Evolutionary conservation across 2,329 filamentous ascomycete genomes (phyloP), one percentile per base, ranked within the genome.

Genomic region (Microsporum canis): DNA sequence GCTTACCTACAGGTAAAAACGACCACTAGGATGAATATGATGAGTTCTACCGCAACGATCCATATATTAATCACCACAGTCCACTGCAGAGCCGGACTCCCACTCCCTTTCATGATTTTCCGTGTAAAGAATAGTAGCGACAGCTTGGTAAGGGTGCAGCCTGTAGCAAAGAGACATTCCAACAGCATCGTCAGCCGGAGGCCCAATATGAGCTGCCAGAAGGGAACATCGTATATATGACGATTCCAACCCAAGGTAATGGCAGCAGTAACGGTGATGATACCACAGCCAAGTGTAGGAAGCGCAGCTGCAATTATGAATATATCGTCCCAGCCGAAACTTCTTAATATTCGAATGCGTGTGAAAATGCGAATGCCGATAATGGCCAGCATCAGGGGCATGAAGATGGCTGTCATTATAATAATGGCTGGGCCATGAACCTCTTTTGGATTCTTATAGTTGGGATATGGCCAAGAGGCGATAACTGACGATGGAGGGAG

Each of bases 391-490:
- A 51, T 51, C 45, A 51, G 27, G 23, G 45, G 45, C 45, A 51
- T 51, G 27, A 51, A 51, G 7, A 51, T 51, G 3, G 45, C 45
- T 31, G 45, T 51, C 45, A 51, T 51, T 27, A 51, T 51, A 8
- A 51, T 51, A 10, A 51, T 51, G 45, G 45, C 45, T 29, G 45
- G 23, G 23, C 45, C 45, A 29, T 51, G 45, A 29, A 51, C 45
- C 27, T 51, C 45, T 31, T 64, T 61, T 27, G 70, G 70, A 57
- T 72, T 59, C 51, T 68, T 63, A 65, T 68, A 72, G 59, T 72
- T 71, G 17, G 70, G 70, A 55, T 62, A 63, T 2, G 70, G 70
- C 69, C 69, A 72, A 27, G 66, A 57, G 14, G 57, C 59, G 27
- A 64, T 39, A 14, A 65, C 63, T 36, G 61, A 55, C 29, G 57